Conservation (phyloP, 2,329 filamentous ascomycete genomes). For the Xylaria sp. region DNA sequence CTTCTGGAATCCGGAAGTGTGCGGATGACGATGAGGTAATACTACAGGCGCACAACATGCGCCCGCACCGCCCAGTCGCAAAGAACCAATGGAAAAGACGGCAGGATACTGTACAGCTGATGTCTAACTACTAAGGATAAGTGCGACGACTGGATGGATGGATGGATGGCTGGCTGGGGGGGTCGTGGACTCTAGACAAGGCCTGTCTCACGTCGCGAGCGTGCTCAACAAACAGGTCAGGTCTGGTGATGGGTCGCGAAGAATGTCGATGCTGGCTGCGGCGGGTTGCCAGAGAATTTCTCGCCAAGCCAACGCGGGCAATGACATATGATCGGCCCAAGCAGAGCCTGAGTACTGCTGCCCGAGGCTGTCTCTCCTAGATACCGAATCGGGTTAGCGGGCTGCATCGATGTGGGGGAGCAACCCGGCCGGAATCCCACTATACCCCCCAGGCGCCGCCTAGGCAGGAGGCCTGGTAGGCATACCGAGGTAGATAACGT, state of each 20-base stretch:
- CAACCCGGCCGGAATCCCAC: no score
- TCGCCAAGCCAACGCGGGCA: constrained; percentile 2
- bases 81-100: neutral
- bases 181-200: no score
- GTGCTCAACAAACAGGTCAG: constrained; percentile 2
- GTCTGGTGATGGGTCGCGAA: constrained; percentile 1
- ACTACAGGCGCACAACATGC: neutral
- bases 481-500: no score
- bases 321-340: constrained; percentile 17
- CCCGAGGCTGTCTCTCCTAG: neutral
- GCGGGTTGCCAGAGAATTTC: constrained; percentile 11
- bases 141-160: no score
- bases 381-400: neutral
- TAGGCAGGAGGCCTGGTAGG: no score
- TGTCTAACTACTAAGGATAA: no score
- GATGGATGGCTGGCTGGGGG: no score
- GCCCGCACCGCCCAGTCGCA: neutral
- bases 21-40: constrained; percentile 27
- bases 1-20: constrained; percentile 15
- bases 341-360: no score
- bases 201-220: constrained; percentile 1
- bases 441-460: no score
- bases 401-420: neutral
- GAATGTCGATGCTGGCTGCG: neutral
- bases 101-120: no score